Evolutionary conservation across 345 rosid species (phyloP), one percentile per base, ranked within the genome.

Genomic region (Populus tremula): DNA sequence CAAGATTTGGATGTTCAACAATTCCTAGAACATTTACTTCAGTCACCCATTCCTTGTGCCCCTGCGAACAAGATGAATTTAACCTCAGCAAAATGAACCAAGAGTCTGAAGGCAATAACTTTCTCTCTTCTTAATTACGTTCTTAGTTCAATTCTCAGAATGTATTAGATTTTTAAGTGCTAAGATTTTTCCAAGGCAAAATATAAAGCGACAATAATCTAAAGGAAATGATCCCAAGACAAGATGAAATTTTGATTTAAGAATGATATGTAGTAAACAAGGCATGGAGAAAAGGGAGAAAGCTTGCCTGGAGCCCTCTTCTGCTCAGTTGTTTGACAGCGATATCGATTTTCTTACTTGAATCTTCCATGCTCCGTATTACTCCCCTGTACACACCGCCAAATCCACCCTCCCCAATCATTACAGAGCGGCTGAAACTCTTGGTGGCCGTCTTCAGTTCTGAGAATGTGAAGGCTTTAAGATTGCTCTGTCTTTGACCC

Each of bases 1-100:
- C 99, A 20, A 93, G 93, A 77, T 96, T 96, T 18, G 90, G 94
- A 85, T 96, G 97, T 79, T 96, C 96, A 33, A 91, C 98, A n/a
- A 96, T 87, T 14, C 99, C 99, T 82, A 93, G 81, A 54, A 96
- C 96, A 81, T 93, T 92, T 11, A 96, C 97, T 76, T 96, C 99
- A 8, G 98, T 96, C 77, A 93, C 94, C 99, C 97, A 96, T 86
- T 96, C 98, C 79, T 93, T 93, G 84, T 96, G 99, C 62, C 99
- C 98, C 97, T 96, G 87, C 47, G 43, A 43, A 72, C 27, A 78
- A 73, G 62, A 62, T 17, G 56, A 63, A 25, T 14, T 53, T 20
- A 6, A 8, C 59, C 59, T 53, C 20, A 53, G 59, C 59, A 18
- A 53, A 18, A 53, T 20, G 8, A 1, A 53, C 10, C 20, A 53